Base-by-base conservation (phyloP, 176 grass and related monocot species). In the Oryza australiensis region DNA sequence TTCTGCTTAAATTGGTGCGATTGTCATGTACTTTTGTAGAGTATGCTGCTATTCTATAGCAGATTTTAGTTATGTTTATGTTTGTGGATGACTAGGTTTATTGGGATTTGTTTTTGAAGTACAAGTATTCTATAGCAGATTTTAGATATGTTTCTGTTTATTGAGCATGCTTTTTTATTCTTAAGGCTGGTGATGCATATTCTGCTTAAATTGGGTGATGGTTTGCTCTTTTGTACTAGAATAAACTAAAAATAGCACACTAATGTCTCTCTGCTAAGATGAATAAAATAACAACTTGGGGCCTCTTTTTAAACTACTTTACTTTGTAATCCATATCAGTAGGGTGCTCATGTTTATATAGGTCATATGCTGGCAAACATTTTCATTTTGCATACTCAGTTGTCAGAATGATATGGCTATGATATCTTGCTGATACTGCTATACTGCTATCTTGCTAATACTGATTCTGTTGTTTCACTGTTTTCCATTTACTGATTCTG, bases 301-400 rank as follows among this genome's bases (percentile, higher is more conserved):
- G 62, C 12, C 16, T 73, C 2, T 40, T 48, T 87, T 69, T 82
- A 1, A 87, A 68, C 49, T 22, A 34, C 13, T 62, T 26, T 40
- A 40, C 38, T 40, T 27, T 16, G 2, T 23, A 43, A 10, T 37
- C 13, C n/a, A 69, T 40, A 69, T 80, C 62, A 62, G 2, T 60
- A 86, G 37, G 5, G 62, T 55, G 40, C 16, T 28, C 66, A 32
- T 83, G 29, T 55, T 87, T 43, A 33, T 66, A 16, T 69, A 73
- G 60, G 3, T 33, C 23, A 34, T 9, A 10, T 46, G 12, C 26
- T 70, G 16, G 12, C 7, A 49, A 68, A 68, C 22, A 62, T 62
- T 67, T 74, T 9, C 27, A 34, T 24, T 55, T 26, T 85, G 30
- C 45, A 66, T 29, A 30, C 27, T n/a, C 30, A 59, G 37, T 29